phyloP scores from a whole-genome alignment of 768 basidiomycete species.

The Dioszegia crocea region DNA sequence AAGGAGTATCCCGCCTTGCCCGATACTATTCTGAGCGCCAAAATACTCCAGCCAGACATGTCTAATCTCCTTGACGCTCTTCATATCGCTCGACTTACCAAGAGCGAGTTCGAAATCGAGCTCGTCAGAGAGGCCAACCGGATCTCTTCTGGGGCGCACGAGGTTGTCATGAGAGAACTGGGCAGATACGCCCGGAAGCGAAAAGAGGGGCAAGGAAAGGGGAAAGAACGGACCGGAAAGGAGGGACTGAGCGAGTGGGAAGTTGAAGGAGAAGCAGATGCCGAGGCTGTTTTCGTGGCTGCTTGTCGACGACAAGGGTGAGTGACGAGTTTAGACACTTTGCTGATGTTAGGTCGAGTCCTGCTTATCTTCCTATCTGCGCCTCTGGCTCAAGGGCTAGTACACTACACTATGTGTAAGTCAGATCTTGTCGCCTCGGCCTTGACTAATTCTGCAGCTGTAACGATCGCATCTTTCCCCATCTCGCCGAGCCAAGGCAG shows the following conservation, averaged over 20 bases:
- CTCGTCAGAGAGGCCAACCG: constrained; percentile 73
- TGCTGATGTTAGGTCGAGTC: constrained; percentile 60
- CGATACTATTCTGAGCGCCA: neutral
- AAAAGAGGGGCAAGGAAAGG: constrained; percentile 22
- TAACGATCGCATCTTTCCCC: constrained; percentile 62
- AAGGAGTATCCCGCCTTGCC: constrained; percentile 39
- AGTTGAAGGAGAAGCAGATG: constrained; percentile 87
- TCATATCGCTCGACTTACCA: constrained; percentile 74
- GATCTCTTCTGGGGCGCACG: constrained; percentile 85
- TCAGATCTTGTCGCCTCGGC: neutral
- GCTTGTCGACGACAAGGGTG: constrained; percentile 84
- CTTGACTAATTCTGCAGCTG: constrained; percentile 59
- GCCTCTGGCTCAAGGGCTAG: constrained; percentile 81
- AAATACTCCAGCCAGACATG: constrained; percentile 43
- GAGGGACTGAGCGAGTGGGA: constrained; percentile 63
- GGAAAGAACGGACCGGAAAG: constrained; percentile 26
- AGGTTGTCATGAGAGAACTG: constrained; percentile 84
- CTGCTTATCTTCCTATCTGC: constrained; percentile 89
- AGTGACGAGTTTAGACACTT: constrained; percentile 36
- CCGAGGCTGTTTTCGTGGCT: constrained; percentile 88
- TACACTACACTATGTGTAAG: constrained; percentile 72
- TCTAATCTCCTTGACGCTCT: constrained; percentile 69
- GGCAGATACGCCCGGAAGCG: constrained; percentile 55
- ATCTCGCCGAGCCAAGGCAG: constrained; percentile 20
- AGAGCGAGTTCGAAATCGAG: constrained; percentile 68